Percentiles rank a stretch among this genome's conserved stretches.
These are phyloP conservation scores for Ustilago sp. DNA, from an alignment of 1,284 basidiomycete genomes.

Conservation along the genomic window DNA sequence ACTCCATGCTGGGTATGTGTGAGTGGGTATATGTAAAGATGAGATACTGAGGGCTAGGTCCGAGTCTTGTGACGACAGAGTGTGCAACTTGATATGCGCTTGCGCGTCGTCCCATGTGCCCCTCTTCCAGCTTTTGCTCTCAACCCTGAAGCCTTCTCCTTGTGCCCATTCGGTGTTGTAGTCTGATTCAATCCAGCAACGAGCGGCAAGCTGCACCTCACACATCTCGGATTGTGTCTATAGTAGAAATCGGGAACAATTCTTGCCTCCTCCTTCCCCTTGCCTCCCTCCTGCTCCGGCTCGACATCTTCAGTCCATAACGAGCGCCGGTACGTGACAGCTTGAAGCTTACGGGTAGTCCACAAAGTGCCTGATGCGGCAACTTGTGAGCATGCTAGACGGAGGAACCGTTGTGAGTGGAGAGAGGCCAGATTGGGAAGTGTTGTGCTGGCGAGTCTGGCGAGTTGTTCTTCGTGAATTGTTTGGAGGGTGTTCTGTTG, in stretches of 20 bases:
- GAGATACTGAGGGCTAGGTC: conserved; percentile 2
- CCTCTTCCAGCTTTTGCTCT: neutral
- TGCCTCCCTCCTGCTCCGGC: neutral
- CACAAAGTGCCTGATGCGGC: conserved; percentile 18
- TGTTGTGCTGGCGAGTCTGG: conserved; percentile 17
- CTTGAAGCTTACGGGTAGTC: conserved; percentile 13
- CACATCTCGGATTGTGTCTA: conserved; percentile 29
- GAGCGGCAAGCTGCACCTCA: conserved; percentile 20
- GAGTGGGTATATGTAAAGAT: conserved; percentile 8
- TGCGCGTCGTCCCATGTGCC: neutral
- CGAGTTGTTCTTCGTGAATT: conserved; percentile 40
- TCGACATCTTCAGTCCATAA: conserved; percentile 39
- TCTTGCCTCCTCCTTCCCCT: neutral
- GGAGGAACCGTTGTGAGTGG: conserved; percentile 34
- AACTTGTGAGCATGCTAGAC: conserved; percentile 18
- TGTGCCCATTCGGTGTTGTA: neutral
- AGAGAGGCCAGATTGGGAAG: conserved; percentile 32
- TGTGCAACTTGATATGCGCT: conserved; percentile 12
- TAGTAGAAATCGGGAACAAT: conserved; percentile 38
- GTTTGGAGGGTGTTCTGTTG: conserved; percentile 34
- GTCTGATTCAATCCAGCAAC: conserved; percentile 23
- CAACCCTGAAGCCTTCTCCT: neutral
- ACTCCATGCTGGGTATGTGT: neutral
- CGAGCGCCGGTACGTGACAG: conserved; percentile 15
- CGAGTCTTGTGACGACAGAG: conserved; percentile 28